Conservation (phyloP, 2,329 filamentous ascomycete genomes). For the Fusarium sp. region DNA sequence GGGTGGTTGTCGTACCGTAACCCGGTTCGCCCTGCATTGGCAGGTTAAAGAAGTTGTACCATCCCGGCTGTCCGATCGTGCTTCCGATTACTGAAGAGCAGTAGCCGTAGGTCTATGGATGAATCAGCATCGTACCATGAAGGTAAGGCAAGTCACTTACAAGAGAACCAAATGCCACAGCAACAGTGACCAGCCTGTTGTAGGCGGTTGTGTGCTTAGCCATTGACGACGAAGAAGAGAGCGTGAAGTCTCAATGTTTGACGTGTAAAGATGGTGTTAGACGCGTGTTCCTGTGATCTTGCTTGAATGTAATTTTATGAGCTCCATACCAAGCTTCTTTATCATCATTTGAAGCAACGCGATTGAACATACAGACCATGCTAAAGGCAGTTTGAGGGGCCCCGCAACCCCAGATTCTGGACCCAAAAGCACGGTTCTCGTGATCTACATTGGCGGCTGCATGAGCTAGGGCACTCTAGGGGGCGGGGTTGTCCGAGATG, state of each 20-base stretch:
- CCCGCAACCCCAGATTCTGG: background rate
- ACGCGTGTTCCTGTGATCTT: background rate
- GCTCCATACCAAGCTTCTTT: background rate
- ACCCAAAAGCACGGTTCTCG: background rate
- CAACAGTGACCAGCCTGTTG: conserved; percentile 50
- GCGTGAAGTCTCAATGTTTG: background rate
- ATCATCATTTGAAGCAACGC: background rate
- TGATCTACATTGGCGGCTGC: background rate
- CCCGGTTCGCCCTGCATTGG: conserved; percentile 57
- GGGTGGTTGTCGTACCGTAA: conserved; percentile 58
- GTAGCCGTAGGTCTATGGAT: conserved; percentile 61
- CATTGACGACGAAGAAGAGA: background rate
- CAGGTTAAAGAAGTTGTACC: conserved; percentile 62
- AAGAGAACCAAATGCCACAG: conserved; percentile 49
- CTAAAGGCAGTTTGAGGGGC: background rate
- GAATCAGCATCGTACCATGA: background rate
- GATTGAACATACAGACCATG: background rate
- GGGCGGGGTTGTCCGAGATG: background rate
- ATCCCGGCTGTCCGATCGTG: conserved; percentile 64
- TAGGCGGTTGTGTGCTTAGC: conserved; percentile 44
- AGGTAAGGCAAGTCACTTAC: conserved; percentile 20
- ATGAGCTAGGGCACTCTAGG: background rate
- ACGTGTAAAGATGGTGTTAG: background rate
- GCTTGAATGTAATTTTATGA: background rate
- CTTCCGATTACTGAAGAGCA: conserved; percentile 61